phyloP scores from a whole-genome alignment of 148 eudicot species.

The Diospyros lotus region DNA sequence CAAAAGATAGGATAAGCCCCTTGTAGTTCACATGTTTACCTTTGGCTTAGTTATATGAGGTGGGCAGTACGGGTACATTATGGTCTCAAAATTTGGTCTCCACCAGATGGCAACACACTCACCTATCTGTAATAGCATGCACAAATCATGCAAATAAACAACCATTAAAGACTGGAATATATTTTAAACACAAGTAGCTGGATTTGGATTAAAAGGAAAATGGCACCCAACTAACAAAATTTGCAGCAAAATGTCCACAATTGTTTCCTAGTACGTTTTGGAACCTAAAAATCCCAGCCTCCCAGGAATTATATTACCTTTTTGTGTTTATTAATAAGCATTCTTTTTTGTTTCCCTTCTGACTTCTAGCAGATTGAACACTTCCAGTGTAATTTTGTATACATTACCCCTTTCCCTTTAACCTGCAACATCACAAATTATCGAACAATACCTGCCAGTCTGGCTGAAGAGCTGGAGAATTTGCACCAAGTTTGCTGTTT shows the following conservation, averaged over 20 bases:
- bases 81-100: conserved; percentile 74
- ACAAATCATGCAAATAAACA: neutral
- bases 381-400: neutral
- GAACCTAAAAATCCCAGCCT: neutral
- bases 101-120: conserved; percentile 87
- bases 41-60: conserved; percentile 83
- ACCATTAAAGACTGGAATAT: neutral
- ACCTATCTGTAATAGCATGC: conserved; percentile 54
- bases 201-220: neutral
- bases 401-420: neutral
- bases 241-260: neutral
- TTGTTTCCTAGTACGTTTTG: neutral
- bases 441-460: conserved; percentile 69
- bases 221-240: conserved; percentile 4
- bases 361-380: too few relatives aligned
- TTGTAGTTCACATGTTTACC: conserved; percentile 30
- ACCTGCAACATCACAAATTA: neutral
- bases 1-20: neutral
- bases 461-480: conserved; percentile 59
- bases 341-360: neutral
- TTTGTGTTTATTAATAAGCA: neutral
- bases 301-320: neutral
- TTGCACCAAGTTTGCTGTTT: conserved; percentile 66
- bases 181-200: neutral
- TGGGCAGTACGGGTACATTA: conserved; percentile 81